Conservation (phyloP, 2,329 filamentous ascomycete genomes). For the Aspergillus pseudotamarii region DNA sequence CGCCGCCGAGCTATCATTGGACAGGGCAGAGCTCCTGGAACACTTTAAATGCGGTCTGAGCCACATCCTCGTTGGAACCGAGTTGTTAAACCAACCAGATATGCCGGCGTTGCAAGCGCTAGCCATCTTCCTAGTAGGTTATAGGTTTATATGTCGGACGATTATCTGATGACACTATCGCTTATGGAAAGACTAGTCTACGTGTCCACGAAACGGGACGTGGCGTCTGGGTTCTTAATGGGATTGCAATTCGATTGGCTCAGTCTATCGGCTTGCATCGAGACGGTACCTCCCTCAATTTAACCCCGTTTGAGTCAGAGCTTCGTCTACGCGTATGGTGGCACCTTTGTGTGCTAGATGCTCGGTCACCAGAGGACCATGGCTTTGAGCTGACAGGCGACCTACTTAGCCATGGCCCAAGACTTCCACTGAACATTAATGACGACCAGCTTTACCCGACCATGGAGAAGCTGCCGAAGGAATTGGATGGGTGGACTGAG, state of each 20-base stretch:
- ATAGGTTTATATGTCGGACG: too few relatives aligned
- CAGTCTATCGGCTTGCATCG: neutral
- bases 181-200: neutral
- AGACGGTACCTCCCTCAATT: neutral
- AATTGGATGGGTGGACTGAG: neutral
- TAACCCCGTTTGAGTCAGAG: neutral
- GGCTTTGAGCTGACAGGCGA: neutral
- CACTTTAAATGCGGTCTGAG: neutral
- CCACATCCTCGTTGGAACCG: neutral
- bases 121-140: neutral
- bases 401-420: neutral
- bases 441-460: neutral
- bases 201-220: conserved; percentile 3
- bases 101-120: conserved; percentile 2
- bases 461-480: neutral
- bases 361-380: neutral
- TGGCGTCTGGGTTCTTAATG: conserved; percentile 1
- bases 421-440: conserved; percentile 1
- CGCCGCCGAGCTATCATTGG: neutral
- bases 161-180: too few relatives aligned
- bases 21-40: neutral
- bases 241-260: neutral
- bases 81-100: neutral
- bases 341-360: neutral
- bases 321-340: neutral